Conservation (phyloP, 2,329 filamentous ascomycete genomes). For the Clonostachys byssicola region DNA sequence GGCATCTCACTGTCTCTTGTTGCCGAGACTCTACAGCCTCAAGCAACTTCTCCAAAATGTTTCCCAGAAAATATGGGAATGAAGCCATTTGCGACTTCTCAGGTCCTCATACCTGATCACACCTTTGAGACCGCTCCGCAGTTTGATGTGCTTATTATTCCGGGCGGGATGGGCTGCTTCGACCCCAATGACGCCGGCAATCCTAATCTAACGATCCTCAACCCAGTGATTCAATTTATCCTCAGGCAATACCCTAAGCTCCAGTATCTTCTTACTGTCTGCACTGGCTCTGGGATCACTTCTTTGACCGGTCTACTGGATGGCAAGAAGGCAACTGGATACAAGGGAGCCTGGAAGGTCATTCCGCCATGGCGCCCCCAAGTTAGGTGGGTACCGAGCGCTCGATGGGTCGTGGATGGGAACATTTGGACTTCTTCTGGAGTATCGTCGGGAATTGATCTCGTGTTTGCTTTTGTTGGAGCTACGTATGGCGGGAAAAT, state of each 20-base stretch:
- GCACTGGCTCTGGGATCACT: conserved; percentile 52
- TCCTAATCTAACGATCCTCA: conserved; percentile 14
- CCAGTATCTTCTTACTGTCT: conserved; percentile 53
- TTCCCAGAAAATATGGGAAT: no score
- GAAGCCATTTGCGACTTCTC: not conserved
- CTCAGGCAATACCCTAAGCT: conserved; percentile 31
- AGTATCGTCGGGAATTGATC: conserved; percentile 38
- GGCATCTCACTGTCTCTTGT: conserved; percentile 30
- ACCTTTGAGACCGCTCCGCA: conserved; percentile 24
- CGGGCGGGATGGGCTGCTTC: conserved; percentile 27
- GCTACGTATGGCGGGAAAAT: conserved; percentile 40
- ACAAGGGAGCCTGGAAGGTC: conserved; percentile 47
- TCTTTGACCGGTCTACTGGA: conserved; percentile 53
- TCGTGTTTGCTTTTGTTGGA: conserved; percentile 22
- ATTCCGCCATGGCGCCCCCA: conserved; percentile 29
- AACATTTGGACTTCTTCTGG: conserved; percentile 61
- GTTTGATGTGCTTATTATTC: conserved; percentile 30
- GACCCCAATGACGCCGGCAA: conserved; percentile 8
- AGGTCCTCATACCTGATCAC: conserved; percentile 25
- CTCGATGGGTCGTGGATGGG: conserved; percentile 57
- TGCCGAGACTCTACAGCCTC: conserved; percentile 28
- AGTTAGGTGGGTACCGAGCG: conserved; percentile 49
- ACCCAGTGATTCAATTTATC: conserved; percentile 34
- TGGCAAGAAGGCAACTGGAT: conserved; percentile 55
- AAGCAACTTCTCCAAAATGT: conserved; percentile 20